Base-by-base conservation (phyloP, 805 yeast genomes). In the Phaffomyces thermotolerans region DNA sequence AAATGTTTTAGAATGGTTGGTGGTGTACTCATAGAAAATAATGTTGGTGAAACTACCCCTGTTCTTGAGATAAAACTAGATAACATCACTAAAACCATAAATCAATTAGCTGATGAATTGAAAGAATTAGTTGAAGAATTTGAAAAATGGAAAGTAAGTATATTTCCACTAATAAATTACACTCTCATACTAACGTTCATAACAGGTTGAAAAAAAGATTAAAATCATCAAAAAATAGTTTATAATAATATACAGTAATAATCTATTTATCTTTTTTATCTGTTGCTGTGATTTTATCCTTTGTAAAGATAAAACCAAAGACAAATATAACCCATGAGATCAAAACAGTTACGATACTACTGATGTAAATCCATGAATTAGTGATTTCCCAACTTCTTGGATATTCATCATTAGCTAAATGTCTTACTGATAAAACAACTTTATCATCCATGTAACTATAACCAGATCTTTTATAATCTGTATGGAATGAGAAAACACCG, bases 401-500 rank as follows among this genome's bases (percentile, higher is more conserved):
- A 69, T 80, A 93, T 68, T 95, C 99, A 61, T 93, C 95, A 63
- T 90, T 91, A 47, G 98, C 97, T 57, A 86, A 74, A 64, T 93
- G 98, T 63, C 98, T 80, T 38, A 93, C 81, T 2, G 98, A 80
- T 42, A 88, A 87, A 17, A 84, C 79, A 43, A 73, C 73, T 48
- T 75, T 72, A 54, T 82, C 86, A 24, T 70, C 70, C 42, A 91
- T 60, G 63, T 71, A 89, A 22, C 85, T 71, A 54, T 73, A 71
- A 6, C 98, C 98, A 13, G 76, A 44, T 59, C 95, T 79, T 61
- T 76, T 76, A 69, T 90, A 90, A 55, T 84, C 83, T 37, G 84
- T 72, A 48, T 73, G 73, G 62, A 86, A 89, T 2, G 96, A 85
- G 68, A 89, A 93, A 76, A 93, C 84, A 45, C 99, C 99, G 64